A percentile compares a stretch with the other conserved stretches of the same genome.
Conservation (phyloP, 345 rosid species). For the Geranium brycei region DNA sequence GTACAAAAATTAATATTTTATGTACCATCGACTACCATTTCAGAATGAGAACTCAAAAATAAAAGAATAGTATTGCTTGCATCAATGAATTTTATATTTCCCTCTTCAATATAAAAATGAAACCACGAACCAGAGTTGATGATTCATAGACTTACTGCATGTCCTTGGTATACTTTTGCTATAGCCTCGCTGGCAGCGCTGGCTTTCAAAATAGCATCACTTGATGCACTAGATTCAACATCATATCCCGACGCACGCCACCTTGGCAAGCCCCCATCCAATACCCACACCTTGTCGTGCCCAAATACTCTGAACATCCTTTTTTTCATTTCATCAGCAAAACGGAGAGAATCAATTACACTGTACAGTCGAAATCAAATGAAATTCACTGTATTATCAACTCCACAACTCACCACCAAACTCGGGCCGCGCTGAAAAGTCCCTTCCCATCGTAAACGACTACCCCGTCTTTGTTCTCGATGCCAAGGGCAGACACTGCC, state of each 20-base stretch:
- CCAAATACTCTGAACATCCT: conserved; percentile 99
- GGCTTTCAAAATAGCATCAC: conserved; percentile 87
- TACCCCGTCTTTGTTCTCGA: conserved; percentile 68
- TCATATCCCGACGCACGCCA: conserved; percentile 97
- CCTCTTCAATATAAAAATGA: too few species aligned
- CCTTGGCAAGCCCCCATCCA: conserved; percentile 93
- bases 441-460: conserved; percentile 99
- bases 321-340: conserved; percentile 5
- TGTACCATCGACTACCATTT: too few species aligned
- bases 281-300: conserved; percentile 82
- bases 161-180: conserved; percentile 85
- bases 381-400: conserved; percentile 4
- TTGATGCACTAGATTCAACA: conserved; percentile 96
- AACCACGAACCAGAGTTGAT: background rate
- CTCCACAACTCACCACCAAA: conserved; percentile 78
- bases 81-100: too few species aligned
- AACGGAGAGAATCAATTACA: background rate
- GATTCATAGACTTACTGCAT: conserved; percentile 35
- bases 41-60: too few species aligned
- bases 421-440: conserved; percentile 96
- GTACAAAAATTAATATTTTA: background rate
- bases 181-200: conserved; percentile 97
- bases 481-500: conserved; percentile 90
- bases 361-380: background rate
- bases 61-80: too few species aligned